Conservation (phyloP, 73 alveolate species). For the Symbiodinium pilosum region DNA sequence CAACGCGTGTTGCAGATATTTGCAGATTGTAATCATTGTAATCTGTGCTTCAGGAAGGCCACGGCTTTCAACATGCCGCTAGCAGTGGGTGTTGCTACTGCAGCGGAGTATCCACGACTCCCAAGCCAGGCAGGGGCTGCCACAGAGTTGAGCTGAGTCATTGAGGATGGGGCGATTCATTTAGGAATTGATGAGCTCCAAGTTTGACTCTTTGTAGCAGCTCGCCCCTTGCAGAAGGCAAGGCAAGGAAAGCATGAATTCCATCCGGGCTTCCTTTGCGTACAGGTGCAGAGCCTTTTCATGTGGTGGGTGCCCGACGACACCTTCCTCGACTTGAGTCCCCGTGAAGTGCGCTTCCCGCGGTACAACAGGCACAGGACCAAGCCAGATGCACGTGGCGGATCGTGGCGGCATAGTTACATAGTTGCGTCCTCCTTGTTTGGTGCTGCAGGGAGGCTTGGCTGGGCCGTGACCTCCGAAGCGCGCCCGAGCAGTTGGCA, state of each 20-base stretch:
- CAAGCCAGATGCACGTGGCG: too few relatives aligned
- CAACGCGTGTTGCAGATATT: too few relatives aligned
- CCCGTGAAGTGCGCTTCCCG: background rate
- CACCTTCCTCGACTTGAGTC: background rate
- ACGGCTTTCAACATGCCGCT: background rate
- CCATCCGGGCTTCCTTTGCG: background rate
- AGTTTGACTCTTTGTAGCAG: background rate
- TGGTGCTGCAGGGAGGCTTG: background rate
- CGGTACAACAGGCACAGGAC: background rate
- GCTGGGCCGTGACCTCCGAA: background rate
- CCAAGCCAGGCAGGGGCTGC: background rate
- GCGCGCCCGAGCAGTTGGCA: background rate
- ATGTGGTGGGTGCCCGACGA: background rate
- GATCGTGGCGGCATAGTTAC: too few relatives aligned
- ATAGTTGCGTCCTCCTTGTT: background rate
- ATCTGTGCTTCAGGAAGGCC: background rate
- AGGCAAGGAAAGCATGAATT: too few relatives aligned
- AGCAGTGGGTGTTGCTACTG: background rate
- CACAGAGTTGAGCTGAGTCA: background rate
- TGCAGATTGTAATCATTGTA: too few relatives aligned
- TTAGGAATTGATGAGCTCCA: too few relatives aligned
- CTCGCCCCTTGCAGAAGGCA: background rate
- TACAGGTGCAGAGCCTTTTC: constrained; percentile 4
- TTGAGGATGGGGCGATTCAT: too few relatives aligned
- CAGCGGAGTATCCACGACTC: background rate